A percentile compares a stretch with the other conserved stretches of the same genome.
phyloP scores from a whole-genome alignment of 441 rosid genomes.

The Mallotus repandus region DNA sequence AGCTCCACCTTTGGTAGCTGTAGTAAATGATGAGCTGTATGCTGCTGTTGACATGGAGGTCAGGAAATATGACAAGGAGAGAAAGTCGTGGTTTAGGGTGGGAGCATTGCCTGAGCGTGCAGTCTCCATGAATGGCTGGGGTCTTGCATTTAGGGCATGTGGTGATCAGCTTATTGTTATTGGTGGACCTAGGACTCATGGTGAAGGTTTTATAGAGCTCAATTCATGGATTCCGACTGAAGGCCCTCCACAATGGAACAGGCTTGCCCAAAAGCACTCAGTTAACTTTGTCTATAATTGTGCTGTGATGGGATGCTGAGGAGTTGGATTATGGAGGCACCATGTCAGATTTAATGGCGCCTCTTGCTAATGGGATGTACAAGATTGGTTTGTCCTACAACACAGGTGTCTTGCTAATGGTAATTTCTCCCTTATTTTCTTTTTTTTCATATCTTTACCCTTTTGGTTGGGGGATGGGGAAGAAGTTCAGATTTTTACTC shows the following conservation, averaged over 20 bases:
- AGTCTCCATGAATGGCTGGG: conserved; percentile 96
- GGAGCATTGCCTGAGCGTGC: conserved; percentile 90
- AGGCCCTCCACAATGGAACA: conserved; percentile 75
- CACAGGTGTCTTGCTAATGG: conserved; percentile 49
- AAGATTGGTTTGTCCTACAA: conserved; percentile 46
- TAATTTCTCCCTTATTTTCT: conserved; percentile 43
- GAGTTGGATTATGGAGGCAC: conserved; percentile 29
- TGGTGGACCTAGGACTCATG: conserved; percentile 74
- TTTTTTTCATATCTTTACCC: conserved; percentile 36
- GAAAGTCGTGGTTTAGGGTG: conserved; percentile 53
- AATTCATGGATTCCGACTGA: conserved; percentile 87
- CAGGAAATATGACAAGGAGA: conserved; percentile 63
- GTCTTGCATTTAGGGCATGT: conserved; percentile 92
- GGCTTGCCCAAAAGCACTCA: conserved; percentile 70
- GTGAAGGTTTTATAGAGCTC: conserved; percentile 81
- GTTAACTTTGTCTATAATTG: conserved; percentile 93
- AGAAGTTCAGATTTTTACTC: conserved; percentile 48
- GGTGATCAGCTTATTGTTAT: conserved; percentile 85
- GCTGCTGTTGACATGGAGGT: conserved; percentile 89
- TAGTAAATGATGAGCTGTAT: conserved; percentile 74
- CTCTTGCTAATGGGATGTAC: conserved; percentile 36
- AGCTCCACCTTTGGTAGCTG: conserved; percentile 94
- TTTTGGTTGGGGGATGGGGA: conserved; percentile 41
- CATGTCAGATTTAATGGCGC: conserved; percentile 30
- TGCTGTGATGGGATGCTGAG: conserved; percentile 99